phyloP scores from a whole-genome alignment of 1,284 basidiomycete species.

The Cutaneotrichosporon sp. region DNA sequence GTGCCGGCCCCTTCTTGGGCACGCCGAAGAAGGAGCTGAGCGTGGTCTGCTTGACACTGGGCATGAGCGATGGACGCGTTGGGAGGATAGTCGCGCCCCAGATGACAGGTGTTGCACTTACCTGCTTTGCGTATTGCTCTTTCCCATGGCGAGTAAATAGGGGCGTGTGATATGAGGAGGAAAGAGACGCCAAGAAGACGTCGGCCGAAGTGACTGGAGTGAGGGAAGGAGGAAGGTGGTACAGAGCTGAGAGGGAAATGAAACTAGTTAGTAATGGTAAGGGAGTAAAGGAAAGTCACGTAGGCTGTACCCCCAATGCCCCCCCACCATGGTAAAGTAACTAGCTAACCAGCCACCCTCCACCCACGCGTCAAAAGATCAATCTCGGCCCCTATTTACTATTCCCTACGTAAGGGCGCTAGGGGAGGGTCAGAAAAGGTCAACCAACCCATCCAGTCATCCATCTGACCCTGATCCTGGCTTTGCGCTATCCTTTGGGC shows the following conservation, averaged over 20 bases:
- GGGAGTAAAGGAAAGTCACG: background rate
- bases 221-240: background rate
- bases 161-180: background rate
- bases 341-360: no score
- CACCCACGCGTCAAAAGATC: no score
- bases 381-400: no score
- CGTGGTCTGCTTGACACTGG: conserved; percentile 48
- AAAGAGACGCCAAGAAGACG: background rate
- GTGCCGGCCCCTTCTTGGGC: conserved; percentile 34
- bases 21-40: conserved; percentile 54
- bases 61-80: conserved; percentile 12
- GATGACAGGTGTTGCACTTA: background rate
- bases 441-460: no score
- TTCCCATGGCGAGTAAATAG: background rate
- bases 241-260: background rate
- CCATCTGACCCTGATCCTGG: no score
- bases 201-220: conserved; percentile 1
- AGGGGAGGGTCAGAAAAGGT: no score
- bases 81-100: background rate
- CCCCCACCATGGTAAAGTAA: no score
- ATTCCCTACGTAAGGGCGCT: no score
- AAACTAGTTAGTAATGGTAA: background rate
- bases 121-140: background rate
- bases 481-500: background rate
- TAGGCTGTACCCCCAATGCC: no score